Evolutionary conservation across 169 alveolate genomes (phyloP).

Genomic region (Theileria annulata): DNA sequence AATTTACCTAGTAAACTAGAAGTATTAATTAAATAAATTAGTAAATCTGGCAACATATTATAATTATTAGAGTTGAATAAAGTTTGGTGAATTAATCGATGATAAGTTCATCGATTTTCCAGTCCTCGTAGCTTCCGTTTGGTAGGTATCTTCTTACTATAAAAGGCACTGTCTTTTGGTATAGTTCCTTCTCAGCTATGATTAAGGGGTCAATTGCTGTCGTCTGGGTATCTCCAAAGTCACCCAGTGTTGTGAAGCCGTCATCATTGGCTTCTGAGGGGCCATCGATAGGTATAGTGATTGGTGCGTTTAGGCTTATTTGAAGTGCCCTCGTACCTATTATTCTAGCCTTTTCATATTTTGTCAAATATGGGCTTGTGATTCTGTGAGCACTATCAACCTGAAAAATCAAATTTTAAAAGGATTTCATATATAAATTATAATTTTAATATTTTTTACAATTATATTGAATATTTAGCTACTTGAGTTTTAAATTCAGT

Average conservation of each 20-base stretch:
- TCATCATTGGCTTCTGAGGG: conserved; percentile 63
- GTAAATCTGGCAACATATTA: too few relatives aligned
- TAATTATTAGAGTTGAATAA: too few relatives aligned
- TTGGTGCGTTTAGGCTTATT: conserved; percentile 98
- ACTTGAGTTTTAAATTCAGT: conserved; percentile 57
- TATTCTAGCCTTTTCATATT: conserved; percentile 98
- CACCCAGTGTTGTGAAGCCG: conserved; percentile 69
- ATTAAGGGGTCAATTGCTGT: conserved; percentile 95
- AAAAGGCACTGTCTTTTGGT: conserved; percentile 96
- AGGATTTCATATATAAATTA: background rate
- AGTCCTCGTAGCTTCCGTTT: conserved; percentile 96
- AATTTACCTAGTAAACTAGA: too few relatives aligned
- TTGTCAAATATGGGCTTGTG: conserved; percentile 94
- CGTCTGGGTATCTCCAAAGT: conserved; percentile 75
- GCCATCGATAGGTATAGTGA: conserved; percentile 85
- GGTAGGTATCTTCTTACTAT: conserved; percentile 98
- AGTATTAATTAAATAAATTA: too few relatives aligned
- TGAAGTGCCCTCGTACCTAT: conserved; percentile 99
- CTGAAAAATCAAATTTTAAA: conserved; percentile 24
- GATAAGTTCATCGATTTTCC: conserved; percentile 93
- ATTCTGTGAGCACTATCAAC: conserved; percentile 79
- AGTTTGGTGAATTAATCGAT: conserved; percentile 70
- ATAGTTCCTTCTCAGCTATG: conserved; percentile 98
- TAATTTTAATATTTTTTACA: background rate
- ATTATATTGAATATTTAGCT: background rate